These are phyloP conservation scores for Yamadazyma jaroonii DNA, from an alignment of 1,139 yeast species.

Conservation along the genomic window DNA sequence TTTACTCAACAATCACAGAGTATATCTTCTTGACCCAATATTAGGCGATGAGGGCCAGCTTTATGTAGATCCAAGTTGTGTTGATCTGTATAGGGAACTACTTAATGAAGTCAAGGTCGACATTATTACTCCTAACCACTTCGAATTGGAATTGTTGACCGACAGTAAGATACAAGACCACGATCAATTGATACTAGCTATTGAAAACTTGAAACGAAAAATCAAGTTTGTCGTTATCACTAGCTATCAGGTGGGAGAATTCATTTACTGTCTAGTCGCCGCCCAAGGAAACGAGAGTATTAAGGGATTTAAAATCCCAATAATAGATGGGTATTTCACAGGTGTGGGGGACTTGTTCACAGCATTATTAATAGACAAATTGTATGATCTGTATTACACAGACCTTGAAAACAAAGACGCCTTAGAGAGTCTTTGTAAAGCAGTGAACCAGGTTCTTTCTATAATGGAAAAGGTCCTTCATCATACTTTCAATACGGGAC, in stretches of 20 bases:
- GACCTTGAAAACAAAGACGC: slow-evolving; percentile 3
- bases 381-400: slow-evolving; percentile 27
- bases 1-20: not conserved
- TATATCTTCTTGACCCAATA: slow-evolving; percentile 76
- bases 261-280: slow-evolving; percentile 55
- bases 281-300: slow-evolving; percentile 18
- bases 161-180: slow-evolving; percentile 44
- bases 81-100: slow-evolving; percentile 57
- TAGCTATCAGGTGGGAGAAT: slow-evolving; percentile 18
- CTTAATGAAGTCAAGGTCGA: slow-evolving; percentile 52
- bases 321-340: slow-evolving; percentile 71
- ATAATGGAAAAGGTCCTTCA: slow-evolving; percentile 47
- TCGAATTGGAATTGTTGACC: slow-evolving; percentile 72
- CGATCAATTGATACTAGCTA: slow-evolving; percentile 39
- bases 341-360: slow-evolving; percentile 94
- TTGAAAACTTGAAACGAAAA: slow-evolving; percentile 32
- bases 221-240: slow-evolving; percentile 64
- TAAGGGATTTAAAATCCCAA: slow-evolving; percentile 44
- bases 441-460: slow-evolving; percentile 49
- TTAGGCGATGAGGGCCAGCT: slow-evolving; percentile 85
- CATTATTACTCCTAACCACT: slow-evolving; percentile 81
- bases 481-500: slow-evolving; percentile 26
- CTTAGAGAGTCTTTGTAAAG: slow-evolving; percentile 19
- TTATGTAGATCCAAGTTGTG: slow-evolving; percentile 70
- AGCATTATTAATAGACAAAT: slow-evolving; percentile 67